phyloP scores from a whole-genome alignment of 1,139 yeast genomes.

The Yamadazyma atlantica region DNA sequence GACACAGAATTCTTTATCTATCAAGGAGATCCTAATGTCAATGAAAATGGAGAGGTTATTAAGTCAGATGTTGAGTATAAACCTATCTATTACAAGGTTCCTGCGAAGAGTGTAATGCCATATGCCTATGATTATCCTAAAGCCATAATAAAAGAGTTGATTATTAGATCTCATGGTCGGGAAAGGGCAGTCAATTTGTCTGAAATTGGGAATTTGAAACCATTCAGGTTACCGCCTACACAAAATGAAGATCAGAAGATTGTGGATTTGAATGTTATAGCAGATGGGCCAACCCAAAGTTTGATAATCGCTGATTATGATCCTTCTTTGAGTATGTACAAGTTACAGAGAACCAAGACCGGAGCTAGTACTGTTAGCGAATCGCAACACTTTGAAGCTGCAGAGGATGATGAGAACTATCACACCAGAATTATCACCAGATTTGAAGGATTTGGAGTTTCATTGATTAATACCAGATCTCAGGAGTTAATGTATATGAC shows the following conservation, averaged over 20 bases:
- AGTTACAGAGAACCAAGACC: conserved; percentile 37
- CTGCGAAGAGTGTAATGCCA: conserved; percentile 94
- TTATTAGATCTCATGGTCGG: conserved; percentile 68
- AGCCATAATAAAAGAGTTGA: conserved; percentile 77
- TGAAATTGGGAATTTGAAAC: conserved; percentile 88
- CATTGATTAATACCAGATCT: conserved; percentile 67
- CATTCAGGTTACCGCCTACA: conserved; percentile 70
- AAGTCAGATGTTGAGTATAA: conserved; percentile 53
- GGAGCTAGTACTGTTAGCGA: conserved; percentile 27
- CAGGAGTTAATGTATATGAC: conserved; percentile 85
- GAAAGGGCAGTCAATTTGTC: conserved; percentile 83
- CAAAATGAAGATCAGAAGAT: conserved; percentile 44
- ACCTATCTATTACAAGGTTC: conserved; percentile 76
- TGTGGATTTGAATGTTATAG: conserved; percentile 88
- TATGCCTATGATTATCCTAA: conserved; percentile 98
- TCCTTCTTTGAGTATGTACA: conserved; percentile 72
- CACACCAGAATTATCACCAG: conserved; percentile 59
- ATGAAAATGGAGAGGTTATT: conserved; percentile 66
- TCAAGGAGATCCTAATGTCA: conserved; percentile 80
- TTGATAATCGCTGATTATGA: conserved; percentile 82
- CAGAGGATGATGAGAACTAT: conserved; percentile 68
- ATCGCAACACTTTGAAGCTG: conserved; percentile 56
- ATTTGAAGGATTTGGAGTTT: conserved; percentile 87
- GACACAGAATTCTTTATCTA: conserved; percentile 79
- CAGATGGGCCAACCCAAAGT: conserved; percentile 95